Base-by-base conservation (phyloP, 345 rosid genomes). In the Hypericum androsaemum region DNA sequence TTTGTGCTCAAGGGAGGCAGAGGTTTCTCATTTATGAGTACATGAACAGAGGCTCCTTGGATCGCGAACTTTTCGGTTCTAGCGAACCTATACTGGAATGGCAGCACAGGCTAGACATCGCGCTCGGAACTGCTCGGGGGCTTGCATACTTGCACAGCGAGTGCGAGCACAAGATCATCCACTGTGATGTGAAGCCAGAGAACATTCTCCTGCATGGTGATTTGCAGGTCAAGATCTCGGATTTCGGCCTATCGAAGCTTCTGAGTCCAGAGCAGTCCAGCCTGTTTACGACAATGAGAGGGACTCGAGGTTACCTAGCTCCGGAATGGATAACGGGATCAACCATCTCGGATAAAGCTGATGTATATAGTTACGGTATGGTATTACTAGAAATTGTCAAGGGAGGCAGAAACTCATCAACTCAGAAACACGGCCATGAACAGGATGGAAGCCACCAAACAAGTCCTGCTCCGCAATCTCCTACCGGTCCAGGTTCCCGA, bases 121-220 rank as follows among this genome's bases (percentile, higher is more conserved):
- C 54, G 15, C 41, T 51, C 14, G 54, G 54, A 11, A 51, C 41
- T 6, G 54, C 54, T 0, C 14, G 54, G 3, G 54, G 54, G 3
- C 41, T 51, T 37, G 54, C 54, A 13, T 51, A 51, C 41, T 9
- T 51, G 15, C 54, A 51, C 41, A 37, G 40, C 13, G 40, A 41
- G 41, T 51, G 54, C 41, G 54, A 36, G 42, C 54, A 51, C 8
- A 51, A 51, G 41, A 51, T 51, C 54, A 51, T 51, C 37, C 54
- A 51, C 32, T 51, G 54, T 6, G 54, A 51, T 9, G 54, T 51
- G 40, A 51, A 51, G 54, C 54, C 54, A 6, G 54, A 51, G 12
- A 51, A 51, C 41, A 51, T 51, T 9, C 15, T 51, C 8, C 13
- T 51, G 41, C 54, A 51, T 7, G 54, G 37, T 0, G 14, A 51